phyloP scores from a whole-genome alignment of 257 asterid genomes.

The Solanum pimpinellifolium region DNA sequence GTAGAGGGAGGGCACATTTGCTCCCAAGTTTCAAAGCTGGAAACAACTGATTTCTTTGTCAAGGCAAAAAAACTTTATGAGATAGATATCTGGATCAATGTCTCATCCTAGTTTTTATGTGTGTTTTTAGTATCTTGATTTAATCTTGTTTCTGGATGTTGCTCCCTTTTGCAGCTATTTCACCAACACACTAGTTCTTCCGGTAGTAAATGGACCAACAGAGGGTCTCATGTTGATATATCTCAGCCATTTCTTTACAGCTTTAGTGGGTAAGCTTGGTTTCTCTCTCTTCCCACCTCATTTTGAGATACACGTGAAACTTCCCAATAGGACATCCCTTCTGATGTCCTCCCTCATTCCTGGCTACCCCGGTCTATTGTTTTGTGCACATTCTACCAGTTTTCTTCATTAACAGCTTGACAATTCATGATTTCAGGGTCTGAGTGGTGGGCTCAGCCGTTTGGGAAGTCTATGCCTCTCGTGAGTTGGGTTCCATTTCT shows the following conservation, averaged over 20 bases:
- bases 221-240: conserved; percentile 89
- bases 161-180: conserved; percentile 47
- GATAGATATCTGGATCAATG: background rate
- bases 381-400: background rate
- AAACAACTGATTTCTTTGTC: background rate
- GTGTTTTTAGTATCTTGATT: background rate
- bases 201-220: conserved; percentile 87
- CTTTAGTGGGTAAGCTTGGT: conserved; percentile 41
- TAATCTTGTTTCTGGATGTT: background rate
- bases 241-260: conserved; percentile 57
- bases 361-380: background rate
- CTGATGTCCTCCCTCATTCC: background rate
- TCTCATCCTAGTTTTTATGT: background rate
- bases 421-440: conserved; percentile 46
- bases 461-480: conserved; percentile 66
- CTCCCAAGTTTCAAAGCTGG: background rate
- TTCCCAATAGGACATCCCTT: background rate
- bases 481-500: conserved; percentile 76
- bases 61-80: background rate
- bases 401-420: background rate
- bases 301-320: background rate
- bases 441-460: conserved; percentile 86
- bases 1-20: background rate
- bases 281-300: conserved; percentile 4
- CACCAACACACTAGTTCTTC: conserved; percentile 90